Base-by-base conservation (phyloP, 495 filamentous ascomycete genomes). In the Pseudotulostoma volvatum region DNA sequence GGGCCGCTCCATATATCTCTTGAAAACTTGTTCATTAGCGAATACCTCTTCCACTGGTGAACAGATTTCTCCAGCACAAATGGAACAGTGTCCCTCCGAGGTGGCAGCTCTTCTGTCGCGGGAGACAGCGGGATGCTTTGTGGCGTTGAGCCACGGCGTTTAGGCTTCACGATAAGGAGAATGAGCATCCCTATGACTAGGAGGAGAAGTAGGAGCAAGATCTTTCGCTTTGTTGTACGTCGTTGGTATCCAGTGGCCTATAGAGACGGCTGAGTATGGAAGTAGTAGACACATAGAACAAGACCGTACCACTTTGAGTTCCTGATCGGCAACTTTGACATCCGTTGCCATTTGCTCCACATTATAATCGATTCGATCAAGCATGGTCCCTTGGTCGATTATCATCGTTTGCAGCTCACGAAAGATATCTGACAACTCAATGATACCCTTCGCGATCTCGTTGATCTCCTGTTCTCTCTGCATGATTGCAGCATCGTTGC, bases 351-450 rank as follows among this genome's bases (percentile, higher is more conserved):
- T 94, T 41, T 72, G 68, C 61, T 97, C 90, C 25, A 97, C 81
- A 54, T 97, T 97, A 61, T 94, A 97, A 53, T 97, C 90, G 50
- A 97, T 95, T 25, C 90, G 73, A 60, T 97, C 90, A 16, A 97
- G 73, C 80, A 97, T 85, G 18, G 84, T 95, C 9, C 90, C 90
- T 59, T 97, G 90, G 56, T 97, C 90, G 42, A 97, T 97, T 40
- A 97, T 79, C 86, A 97, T 94, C 15, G 68, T 74, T 52, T 97
- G 92, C 14, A 97, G 60, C 44, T 96, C 92, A 33, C 88, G 84
- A 66, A 97, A 97, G 31, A 97, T 85, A 52, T 93, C 86, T 1
- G 86, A 79, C 2, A 97, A 68, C 46, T 96, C 92, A 49, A 97
- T 94, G 55, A 97, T 94, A 31, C 90, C 90, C 50, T 93, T 85